A percentile compares a stretch with the other conserved stretches of the same genome.
These are phyloP conservation scores for Seiridium cupressi DNA, from an alignment of 2,329 filamentous ascomycete genomes.

Conservation along the genomic window DNA sequence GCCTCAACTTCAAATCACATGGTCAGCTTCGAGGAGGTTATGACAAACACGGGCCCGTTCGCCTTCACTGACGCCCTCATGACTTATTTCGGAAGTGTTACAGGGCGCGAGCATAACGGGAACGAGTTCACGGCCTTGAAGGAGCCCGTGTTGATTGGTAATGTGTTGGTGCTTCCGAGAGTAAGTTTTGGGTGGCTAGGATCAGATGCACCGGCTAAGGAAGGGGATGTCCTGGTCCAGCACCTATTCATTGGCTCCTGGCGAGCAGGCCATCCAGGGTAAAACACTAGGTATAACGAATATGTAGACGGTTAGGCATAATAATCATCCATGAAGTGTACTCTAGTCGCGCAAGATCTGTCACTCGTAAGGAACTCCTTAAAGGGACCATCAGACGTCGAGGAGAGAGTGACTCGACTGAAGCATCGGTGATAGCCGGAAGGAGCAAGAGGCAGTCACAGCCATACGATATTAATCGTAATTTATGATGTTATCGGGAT, in stretches of 20 bases:
- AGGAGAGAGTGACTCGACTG: too few species aligned
- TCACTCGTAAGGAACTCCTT: too few species aligned
- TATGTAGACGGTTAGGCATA: not conserved
- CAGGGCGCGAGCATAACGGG: constrained; percentile 19
- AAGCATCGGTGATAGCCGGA: too few species aligned
- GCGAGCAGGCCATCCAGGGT: not conserved
- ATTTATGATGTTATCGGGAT: too few species aligned
- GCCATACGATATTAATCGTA: too few species aligned
- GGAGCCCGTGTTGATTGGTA: constrained; percentile 28
- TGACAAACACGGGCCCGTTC: not conserved
- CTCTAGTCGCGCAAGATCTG: too few species aligned
- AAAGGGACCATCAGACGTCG: too few species aligned
- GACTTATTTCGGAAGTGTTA: not conserved
- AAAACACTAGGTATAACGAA: not conserved
- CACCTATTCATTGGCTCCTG: not conserved
- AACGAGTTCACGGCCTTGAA: constrained; percentile 25
- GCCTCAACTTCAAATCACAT: not conserved
- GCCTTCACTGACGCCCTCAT: not conserved
- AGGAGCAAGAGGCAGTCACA: too few species aligned
- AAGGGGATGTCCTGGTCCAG: not conserved
- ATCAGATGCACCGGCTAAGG: constrained; percentile 5
- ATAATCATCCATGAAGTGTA: too few species aligned
- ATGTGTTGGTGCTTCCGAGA: constrained; percentile 30
- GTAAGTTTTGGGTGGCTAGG: constrained; percentile 19
- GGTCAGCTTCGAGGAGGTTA: constrained; percentile 2